A percentile compares a stretch with the other conserved stretches of the same genome.
phyloP scores from a whole-genome alignment of 2,329 filamentous ascomycete species.

The Clonostachys rosea region DNA sequence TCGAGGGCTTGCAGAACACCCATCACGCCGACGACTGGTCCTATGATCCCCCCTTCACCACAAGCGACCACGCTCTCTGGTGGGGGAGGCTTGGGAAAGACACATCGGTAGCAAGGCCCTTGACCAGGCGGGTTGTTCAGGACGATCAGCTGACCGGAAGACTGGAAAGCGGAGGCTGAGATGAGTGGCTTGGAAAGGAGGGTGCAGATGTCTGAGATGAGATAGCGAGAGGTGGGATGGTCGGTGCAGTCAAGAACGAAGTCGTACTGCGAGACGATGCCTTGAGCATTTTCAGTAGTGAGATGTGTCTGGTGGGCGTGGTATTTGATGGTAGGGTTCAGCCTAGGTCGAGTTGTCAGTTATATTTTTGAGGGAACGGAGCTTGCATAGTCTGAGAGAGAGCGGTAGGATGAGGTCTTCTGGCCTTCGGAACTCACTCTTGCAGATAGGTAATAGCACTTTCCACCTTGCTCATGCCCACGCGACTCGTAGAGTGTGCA shows the following conservation, averaged over 20 bases:
- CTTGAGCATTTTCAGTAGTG: constrained; percentile 60
- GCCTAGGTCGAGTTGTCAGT: constrained; percentile 27
- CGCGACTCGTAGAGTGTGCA: constrained; percentile 65
- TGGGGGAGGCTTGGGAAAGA: constrained; percentile 85
- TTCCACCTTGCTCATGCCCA: constrained; percentile 76
- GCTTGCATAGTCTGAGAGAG: background rate
- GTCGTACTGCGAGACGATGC: constrained; percentile 68
- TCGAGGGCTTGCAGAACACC: constrained; percentile 89
- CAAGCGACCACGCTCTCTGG: constrained; percentile 79
- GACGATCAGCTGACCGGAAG: constrained; percentile 84
- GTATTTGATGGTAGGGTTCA: constrained; percentile 71
- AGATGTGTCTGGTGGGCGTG: constrained; percentile 60
- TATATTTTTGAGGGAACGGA: constrained; percentile 3
- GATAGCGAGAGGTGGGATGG: constrained; percentile 84
- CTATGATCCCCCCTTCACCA: constrained; percentile 88
- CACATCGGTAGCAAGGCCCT: constrained; percentile 81
- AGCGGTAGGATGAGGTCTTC: background rate
- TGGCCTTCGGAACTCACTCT: constrained; percentile 30
- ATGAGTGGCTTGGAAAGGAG: constrained; percentile 75
- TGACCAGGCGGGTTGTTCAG: constrained; percentile 56
- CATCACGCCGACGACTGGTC: constrained; percentile 90
- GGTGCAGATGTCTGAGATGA: constrained; percentile 87
- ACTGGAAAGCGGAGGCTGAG: constrained; percentile 83
- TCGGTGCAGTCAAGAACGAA: constrained; percentile 93
- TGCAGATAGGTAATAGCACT: constrained; percentile 62